Percentiles rank a stretch among this genome's conserved stretches.
Conservation (phyloP, 1,284 basidiomycete genomes). For the Grifola frondosa region DNA sequence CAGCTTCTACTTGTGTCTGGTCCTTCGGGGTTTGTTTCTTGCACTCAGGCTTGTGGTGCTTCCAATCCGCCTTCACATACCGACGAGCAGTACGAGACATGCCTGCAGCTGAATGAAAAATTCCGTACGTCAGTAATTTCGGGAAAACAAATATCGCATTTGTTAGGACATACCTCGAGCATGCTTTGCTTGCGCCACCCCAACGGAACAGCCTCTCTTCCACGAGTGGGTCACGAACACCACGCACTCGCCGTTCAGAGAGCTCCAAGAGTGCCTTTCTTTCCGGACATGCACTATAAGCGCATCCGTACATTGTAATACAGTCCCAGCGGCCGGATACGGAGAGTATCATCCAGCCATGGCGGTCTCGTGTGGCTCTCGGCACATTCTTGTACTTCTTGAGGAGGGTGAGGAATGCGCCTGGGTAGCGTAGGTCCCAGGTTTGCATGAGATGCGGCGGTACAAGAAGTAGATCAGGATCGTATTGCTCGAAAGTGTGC, state of each 20-base stretch:
- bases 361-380: conserved; percentile 14
- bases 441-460: conserved; percentile 21
- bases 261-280: conserved; percentile 17
- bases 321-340: conserved; percentile 28
- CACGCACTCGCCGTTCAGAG: conserved; percentile 18
- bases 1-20: conserved; percentile 12
- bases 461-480: conserved; percentile 31
- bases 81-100: conserved; percentile 27
- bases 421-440: conserved; percentile 14
- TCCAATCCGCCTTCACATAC: conserved; percentile 27
- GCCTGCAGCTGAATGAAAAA: conserved; percentile 14
- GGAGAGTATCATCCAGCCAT: conserved; percentile 23
- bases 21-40: conserved; percentile 13
- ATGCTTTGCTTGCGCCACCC: conserved; percentile 25
- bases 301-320: conserved; percentile 24
- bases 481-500: conserved; percentile 7
- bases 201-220: conserved; percentile 27
- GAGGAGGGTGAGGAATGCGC: conserved; percentile 22
- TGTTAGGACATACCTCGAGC: conserved; percentile 17
- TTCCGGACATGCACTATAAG: conserved; percentile 22
- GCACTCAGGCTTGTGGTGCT: conserved; percentile 24
- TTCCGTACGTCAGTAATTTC: too few species aligned
- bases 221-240: conserved; percentile 22
- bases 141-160: too few species aligned
- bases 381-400: conserved; percentile 22